Evolutionary conservation across 2,329 filamentous ascomycete genomes (phyloP), one percentile per base, ranked within the genome.

Genomic region (Passalora sequoiae): DNA sequence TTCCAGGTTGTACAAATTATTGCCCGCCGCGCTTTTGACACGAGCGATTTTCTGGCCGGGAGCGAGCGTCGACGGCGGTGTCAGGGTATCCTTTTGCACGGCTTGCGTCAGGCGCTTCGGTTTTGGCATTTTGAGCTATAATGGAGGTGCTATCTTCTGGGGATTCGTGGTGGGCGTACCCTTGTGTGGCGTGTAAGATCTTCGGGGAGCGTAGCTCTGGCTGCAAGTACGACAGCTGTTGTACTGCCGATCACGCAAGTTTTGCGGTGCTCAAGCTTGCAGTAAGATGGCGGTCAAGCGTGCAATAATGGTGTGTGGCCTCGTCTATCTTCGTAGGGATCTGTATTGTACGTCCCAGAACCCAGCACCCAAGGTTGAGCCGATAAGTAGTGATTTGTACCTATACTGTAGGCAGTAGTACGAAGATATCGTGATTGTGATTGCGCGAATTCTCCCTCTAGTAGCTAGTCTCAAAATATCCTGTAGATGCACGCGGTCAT

Each of bases 1-100:
- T 60, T 83, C 75, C 60, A 91, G 87, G 31, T 78, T 77, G 72
- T 94, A 97, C 30, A 94, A 74, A 65, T 86, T 94, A 70, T 95
- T 95, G 54, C 91, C 91, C 55, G 89, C 84, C 31, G 84, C 84
- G 65, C 86, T 86, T 60, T 86, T 69, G 45, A 96, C 82, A 44
- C 82, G 84, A 13, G 86, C 88, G 47, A 98, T 78, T 39, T 73
- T 72, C 60, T 83, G 77, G 22, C 64, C 65, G n/a, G 66, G 56
- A 4, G 68, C 46, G 15, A 83, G 67, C 5, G 63, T 59, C 44
- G 28, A 62, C 71, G 89, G 70, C 62, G 83, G 65, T 62, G 70
- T 65, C 68, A 80, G 63, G 71, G 81, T 73, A 65, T 86, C 83
- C 61, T 89, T 81, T 36, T 84, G 85, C 12, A 86, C 86, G 15